These are phyloP conservation scores for Marasmius tenuissimus DNA, from an alignment of 1,284 basidiomycete species.

Conservation along the genomic window DNA sequence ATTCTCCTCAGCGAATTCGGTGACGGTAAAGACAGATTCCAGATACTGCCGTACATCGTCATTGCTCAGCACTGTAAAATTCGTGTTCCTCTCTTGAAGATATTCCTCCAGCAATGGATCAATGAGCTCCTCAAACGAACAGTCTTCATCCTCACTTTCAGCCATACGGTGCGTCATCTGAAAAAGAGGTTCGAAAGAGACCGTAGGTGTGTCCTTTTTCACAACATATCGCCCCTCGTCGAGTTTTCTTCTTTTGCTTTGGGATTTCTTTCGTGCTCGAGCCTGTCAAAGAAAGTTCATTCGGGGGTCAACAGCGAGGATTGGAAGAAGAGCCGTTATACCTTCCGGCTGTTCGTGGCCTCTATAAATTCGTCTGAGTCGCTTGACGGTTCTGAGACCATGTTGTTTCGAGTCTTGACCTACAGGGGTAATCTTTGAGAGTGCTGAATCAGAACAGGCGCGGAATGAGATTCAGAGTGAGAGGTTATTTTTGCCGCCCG, in stretches of 20 bases:
- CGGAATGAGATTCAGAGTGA: no score
- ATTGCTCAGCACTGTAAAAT: constrained; percentile 28
- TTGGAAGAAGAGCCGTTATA: not conserved
- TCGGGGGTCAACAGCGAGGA: not conserved
- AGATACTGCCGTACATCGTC: constrained; percentile 28
- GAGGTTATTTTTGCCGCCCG: no score
- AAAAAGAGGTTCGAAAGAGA: constrained; percentile 20
- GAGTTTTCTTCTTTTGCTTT: constrained; percentile 11
- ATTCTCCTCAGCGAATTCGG: not conserved
- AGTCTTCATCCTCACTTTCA: constrained; percentile 2
- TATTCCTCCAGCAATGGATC: constrained; percentile 33
- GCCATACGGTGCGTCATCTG: constrained; percentile 10
- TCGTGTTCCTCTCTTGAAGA: constrained; percentile 26
- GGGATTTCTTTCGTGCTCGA: not conserved
- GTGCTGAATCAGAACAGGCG: no score
- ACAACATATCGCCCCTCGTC: not conserved
- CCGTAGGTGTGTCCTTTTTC: not conserved
- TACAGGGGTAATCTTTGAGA: not conserved
- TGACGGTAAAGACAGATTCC: not conserved
- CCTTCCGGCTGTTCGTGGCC: not conserved
- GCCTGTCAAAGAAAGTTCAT: not conserved
- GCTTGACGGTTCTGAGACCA: constrained; percentile 10
- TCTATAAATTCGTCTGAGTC: constrained; percentile 9
- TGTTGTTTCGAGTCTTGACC: not conserved
- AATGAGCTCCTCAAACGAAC: constrained; percentile 38